phyloP scores from a whole-genome alignment of 1,284 basidiomycete species.

The Xanthoconium separans region DNA sequence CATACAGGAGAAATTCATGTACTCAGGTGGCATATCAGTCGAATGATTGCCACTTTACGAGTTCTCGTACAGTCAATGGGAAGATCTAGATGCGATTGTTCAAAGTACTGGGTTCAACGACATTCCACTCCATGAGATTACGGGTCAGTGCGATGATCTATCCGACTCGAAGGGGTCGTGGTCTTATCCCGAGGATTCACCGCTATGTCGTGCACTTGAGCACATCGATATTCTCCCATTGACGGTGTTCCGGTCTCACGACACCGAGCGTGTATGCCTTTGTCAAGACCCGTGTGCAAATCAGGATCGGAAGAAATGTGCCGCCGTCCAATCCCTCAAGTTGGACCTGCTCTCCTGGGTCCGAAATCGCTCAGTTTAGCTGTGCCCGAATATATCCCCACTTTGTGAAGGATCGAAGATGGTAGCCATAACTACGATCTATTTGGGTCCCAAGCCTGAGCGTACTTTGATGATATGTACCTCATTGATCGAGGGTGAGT shows the following conservation, averaged over 20 bases:
- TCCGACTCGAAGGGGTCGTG: slow-evolving; percentile 24
- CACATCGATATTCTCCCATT: slow-evolving; percentile 52
- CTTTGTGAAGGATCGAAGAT: slow-evolving; percentile 33
- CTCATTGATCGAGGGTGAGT: no score
- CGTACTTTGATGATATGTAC: no score
- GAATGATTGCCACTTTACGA: no score
- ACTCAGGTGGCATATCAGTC: no score
- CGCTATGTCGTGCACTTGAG: slow-evolving; percentile 53
- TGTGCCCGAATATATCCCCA: slow-evolving; percentile 49
- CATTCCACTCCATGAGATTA: slow-evolving; percentile 27
- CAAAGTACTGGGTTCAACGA: no score
- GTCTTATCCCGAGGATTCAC: slow-evolving; percentile 31
- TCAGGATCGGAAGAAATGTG: slow-evolving; percentile 9
- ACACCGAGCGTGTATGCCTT: slow-evolving; percentile 54
- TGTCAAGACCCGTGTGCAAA: slow-evolving; percentile 40
- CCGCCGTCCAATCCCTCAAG: slow-evolving; percentile 42
- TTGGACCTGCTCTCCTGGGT: slow-evolving; percentile 59
- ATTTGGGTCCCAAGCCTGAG: no score
- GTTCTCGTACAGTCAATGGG: no score
- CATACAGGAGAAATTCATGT: no score
- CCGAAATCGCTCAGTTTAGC: slow-evolving; percentile 50
- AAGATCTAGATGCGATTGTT: no score
- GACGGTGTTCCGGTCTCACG: slow-evolving; percentile 46
- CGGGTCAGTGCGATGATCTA: slow-evolving; percentile 36
- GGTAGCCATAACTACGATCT: background rate